A percentile compares a stretch with the other conserved stretches of the same genome.
These are phyloP conservation scores for Penicillium malachiteum DNA, from an alignment of 495 filamentous ascomycete genomes.

Conservation along the genomic window DNA sequence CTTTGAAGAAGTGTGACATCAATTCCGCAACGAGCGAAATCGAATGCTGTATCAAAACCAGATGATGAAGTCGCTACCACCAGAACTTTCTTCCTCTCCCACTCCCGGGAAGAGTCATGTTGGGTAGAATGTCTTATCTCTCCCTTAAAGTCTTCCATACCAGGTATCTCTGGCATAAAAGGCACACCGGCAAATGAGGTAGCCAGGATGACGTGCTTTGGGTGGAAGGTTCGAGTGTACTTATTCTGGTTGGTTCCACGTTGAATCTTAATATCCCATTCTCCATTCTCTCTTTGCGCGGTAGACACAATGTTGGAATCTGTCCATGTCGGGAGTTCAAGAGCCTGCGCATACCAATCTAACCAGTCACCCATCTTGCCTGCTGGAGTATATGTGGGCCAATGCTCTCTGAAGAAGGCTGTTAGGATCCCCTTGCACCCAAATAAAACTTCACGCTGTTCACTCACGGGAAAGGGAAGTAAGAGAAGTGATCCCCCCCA, in stretches of 20 bases:
- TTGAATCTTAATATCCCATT: background rate
- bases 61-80: background rate
- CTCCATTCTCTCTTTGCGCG: background rate
- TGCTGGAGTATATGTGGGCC: no score
- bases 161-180: background rate
- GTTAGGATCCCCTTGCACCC: no score
- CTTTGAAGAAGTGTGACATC: background rate
- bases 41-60: conserved; percentile 22
- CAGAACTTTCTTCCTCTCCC: background rate
- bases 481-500: no score
- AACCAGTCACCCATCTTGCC: no score
- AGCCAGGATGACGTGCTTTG: background rate
- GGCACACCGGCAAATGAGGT: background rate
- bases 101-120: background rate
- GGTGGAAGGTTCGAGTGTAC: background rate
- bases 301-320: no score
- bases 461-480: no score
- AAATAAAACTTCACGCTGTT: no score
- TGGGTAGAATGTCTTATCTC: background rate
- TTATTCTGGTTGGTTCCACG: background rate
- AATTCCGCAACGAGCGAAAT: background rate
- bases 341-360: no score
- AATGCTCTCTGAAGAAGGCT: no score
- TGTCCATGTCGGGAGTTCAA: no score
- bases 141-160: background rate